phyloP scores from a whole-genome alignment of 768 basidiomycete species.

The Phaffia australis region DNA sequence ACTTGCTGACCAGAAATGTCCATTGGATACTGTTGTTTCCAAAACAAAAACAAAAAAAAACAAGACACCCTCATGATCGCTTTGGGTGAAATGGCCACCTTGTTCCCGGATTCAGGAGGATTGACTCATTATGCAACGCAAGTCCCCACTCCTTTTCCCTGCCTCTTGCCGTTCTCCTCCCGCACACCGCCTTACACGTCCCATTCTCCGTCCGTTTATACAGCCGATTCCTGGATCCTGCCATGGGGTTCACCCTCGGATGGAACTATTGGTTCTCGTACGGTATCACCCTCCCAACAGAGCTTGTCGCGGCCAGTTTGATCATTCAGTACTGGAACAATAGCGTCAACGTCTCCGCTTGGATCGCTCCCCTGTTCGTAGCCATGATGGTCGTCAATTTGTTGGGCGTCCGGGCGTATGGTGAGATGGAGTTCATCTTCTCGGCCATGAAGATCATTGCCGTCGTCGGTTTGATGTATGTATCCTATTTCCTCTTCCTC shows the following conservation, averaged over 20 bases:
- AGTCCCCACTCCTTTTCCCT: slow-evolving; percentile 36
- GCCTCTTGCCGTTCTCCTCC: background rate
- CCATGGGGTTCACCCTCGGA: slow-evolving; percentile 29
- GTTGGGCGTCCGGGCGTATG: slow-evolving; percentile 42
- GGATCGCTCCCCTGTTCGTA: slow-evolving; percentile 39
- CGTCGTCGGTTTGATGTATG: slow-evolving; percentile 35
- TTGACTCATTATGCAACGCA: slow-evolving; percentile 30
- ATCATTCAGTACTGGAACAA: slow-evolving; percentile 56
- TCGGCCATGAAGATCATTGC: slow-evolving; percentile 40
- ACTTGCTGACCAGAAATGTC: background rate
- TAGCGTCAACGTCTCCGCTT: slow-evolving; percentile 32
- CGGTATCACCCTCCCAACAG: slow-evolving; percentile 20
- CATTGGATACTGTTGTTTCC: background rate
- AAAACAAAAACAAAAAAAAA: no score
- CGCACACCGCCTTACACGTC: background rate
- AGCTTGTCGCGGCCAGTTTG: slow-evolving; percentile 45
- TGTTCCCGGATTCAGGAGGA: slow-evolving; percentile 31
- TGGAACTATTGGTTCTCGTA: slow-evolving; percentile 17
- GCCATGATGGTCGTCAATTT: slow-evolving; percentile 39
- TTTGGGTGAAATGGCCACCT: slow-evolving; percentile 30
- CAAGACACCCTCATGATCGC: slow-evolving; percentile 15
- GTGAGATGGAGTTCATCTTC: slow-evolving; percentile 35
- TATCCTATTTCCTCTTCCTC: slow-evolving; percentile 35
- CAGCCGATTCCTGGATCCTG: slow-evolving; percentile 30
- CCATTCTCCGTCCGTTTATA: background rate